These are phyloP conservation scores for Geosmithia putterillii DNA, from an alignment of 2,329 filamentous ascomycete species.

Conservation along the genomic window DNA sequence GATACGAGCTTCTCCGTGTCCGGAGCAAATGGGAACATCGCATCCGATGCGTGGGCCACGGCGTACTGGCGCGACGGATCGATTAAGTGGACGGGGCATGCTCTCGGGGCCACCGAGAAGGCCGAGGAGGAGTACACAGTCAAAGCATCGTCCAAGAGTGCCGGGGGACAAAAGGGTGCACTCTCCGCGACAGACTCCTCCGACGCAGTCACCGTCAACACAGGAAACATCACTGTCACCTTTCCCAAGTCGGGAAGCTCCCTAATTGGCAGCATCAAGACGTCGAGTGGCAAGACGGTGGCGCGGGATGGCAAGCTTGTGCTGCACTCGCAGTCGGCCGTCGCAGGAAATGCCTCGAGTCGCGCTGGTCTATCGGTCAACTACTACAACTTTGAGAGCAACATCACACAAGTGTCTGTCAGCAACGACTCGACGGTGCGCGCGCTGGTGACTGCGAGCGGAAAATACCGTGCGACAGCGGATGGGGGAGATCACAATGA, in stretches of 20 bases:
- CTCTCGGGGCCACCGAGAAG: slow-evolving; percentile 27
- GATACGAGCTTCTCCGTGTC: slow-evolving; percentile 16
- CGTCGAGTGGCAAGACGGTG: slow-evolving; percentile 25
- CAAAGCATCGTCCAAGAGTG: slow-evolving; percentile 4
- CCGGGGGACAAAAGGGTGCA: background rate
- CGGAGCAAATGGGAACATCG: slow-evolving; percentile 5
- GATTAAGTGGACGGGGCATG: slow-evolving; percentile 48
- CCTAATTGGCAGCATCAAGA: slow-evolving; percentile 26
- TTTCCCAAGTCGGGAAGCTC: slow-evolving; percentile 29
- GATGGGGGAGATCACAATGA: slow-evolving; percentile 19
- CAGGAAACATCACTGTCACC: slow-evolving; percentile 26
- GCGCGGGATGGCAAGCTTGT: slow-evolving; percentile 36
- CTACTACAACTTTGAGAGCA: slow-evolving; percentile 31
- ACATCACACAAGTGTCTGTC: slow-evolving; percentile 33
- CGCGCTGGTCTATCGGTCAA: slow-evolving; percentile 19
- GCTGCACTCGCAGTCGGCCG: slow-evolving; percentile 35
- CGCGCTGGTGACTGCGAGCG: slow-evolving; percentile 29
- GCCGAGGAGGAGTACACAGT: slow-evolving; percentile 27
- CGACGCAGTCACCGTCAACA: slow-evolving; percentile 24
- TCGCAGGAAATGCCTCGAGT: slow-evolving; percentile 25
- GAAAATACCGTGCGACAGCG: slow-evolving; percentile 14
- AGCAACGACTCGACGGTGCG: slow-evolving; percentile 24
- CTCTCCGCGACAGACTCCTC: slow-evolving; percentile 7
- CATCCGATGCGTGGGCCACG: slow-evolving; percentile 36
- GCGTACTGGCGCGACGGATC: slow-evolving; percentile 47